These are phyloP conservation scores for Sclerotinia minor DNA, from an alignment of 2,329 filamentous ascomycete species.

Conservation along the genomic window DNA sequence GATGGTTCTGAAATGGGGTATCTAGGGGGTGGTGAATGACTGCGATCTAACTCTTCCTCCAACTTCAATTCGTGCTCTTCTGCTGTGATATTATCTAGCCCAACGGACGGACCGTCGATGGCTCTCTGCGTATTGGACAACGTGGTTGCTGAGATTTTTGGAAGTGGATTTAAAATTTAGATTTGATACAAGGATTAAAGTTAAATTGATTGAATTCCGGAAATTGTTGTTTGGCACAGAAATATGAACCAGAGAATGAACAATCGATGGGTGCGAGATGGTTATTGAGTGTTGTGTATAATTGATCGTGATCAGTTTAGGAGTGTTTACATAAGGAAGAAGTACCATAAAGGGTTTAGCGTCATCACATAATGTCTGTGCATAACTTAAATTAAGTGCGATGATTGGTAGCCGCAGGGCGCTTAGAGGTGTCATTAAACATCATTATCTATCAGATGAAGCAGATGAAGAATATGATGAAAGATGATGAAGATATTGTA, in stretches of 20 bases:
- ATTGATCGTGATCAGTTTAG: constrained; percentile 13
- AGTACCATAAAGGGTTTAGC: neutral
- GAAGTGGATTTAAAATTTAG: constrained; percentile 20
- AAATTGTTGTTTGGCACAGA: constrained; percentile 22
- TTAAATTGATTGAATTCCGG: constrained; percentile 21
- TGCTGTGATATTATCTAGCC: constrained; percentile 38
- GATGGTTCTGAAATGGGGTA: constrained; percentile 57
- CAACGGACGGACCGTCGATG: constrained; percentile 49
- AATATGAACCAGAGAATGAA: neutral
- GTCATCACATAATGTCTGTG: neutral
- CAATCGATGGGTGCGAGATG: constrained; percentile 9
- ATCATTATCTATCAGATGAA: constrained; percentile 14
- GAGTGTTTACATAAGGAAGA: constrained; percentile 4
- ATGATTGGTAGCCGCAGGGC: constrained; percentile 19
- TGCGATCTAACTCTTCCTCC: constrained; percentile 42
- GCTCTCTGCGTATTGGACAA: constrained; percentile 51
- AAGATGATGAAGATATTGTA: neutral
- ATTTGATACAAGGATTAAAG: constrained; percentile 25
- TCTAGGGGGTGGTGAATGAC: constrained; percentile 57
- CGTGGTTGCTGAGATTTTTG: constrained; percentile 44
- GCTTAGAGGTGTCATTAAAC: constrained; percentile 11
- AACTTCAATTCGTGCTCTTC: constrained; percentile 40
- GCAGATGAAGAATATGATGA: constrained; percentile 1
- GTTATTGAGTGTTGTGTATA: constrained; percentile 6
- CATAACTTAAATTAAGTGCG: neutral